Evolutionary conservation across 75 land plant genomes (phyloP).

Genomic region (Cunninghamia lanceolata): DNA sequence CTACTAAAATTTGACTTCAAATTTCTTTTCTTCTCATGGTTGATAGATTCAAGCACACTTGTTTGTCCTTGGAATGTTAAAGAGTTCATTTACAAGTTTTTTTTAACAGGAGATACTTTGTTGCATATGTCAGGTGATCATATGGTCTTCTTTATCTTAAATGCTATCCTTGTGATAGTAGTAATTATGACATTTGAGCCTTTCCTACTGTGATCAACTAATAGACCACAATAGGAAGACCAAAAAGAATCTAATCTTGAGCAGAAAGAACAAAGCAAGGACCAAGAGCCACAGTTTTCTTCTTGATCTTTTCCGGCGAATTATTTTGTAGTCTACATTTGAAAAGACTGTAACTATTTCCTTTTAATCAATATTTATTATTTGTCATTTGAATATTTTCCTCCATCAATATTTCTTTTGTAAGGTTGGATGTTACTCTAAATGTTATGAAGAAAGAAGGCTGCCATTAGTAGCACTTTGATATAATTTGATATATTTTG

Average conservation of each 20-base stretch:
- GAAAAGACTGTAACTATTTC: neutral
- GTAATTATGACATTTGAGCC: conserved; percentile 53
- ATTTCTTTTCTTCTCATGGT: neutral
- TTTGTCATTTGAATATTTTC: neutral
- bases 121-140: conserved; percentile 47
- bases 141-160: conserved; percentile 59
- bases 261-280: neutral
- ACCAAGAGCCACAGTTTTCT: neutral
- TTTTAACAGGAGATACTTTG: neutral
- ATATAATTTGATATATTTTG: too few species aligned
- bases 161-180: conserved; percentile 26
- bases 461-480: neutral
- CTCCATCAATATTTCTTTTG: neutral
- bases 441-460: neutral
- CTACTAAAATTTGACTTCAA: neutral
- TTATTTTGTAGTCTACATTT: neutral
- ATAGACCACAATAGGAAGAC: conserved; percentile 1
- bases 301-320: neutral
- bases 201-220: conserved; percentile 30
- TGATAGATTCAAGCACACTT: neutral
- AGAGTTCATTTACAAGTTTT: neutral
- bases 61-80: neutral
- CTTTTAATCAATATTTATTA: neutral
- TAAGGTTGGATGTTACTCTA: too few species aligned
- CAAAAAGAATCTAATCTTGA: neutral